Conservation (phyloP, 768 basidiomycete species). For the Suillus lakei region DNA sequence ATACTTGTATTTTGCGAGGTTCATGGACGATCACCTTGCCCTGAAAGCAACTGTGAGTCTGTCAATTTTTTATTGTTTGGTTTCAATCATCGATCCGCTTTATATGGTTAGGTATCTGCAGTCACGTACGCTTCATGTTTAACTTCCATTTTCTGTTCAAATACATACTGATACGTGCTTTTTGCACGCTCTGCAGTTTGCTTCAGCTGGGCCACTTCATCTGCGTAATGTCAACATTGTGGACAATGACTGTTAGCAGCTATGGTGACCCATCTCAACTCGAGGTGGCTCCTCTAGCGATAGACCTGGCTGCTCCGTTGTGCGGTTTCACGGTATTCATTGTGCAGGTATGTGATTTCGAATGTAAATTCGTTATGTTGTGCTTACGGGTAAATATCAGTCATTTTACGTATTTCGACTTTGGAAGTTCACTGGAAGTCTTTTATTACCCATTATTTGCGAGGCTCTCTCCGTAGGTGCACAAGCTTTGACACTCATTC, state of each 20-base stretch:
- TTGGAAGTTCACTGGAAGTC: not conserved
- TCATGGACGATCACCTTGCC: constrained; percentile 7
- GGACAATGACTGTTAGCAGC: constrained; percentile 4
- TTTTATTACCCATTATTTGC: constrained; percentile 3
- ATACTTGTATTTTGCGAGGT: constrained; percentile 17
- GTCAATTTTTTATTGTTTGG: too few species aligned
- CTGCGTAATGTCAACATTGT: not conserved
- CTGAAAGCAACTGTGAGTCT: constrained; percentile 7
- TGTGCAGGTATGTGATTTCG: constrained; percentile 2
- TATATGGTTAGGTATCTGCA: not conserved
- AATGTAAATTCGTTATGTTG: not conserved
- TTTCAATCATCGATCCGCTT: not conserved
- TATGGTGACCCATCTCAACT: not conserved
- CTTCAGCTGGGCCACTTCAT: constrained; percentile 4
- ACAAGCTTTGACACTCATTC: not conserved
- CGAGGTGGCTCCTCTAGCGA: not conserved
- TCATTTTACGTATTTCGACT: constrained; percentile 8
- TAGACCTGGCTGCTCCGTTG: not conserved
- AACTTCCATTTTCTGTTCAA: too few species aligned
- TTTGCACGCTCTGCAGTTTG: not conserved
- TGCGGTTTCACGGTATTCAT: not conserved
- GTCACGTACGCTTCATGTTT: constrained; percentile 1
- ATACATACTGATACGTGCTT: too few species aligned
- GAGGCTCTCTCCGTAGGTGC: not conserved
- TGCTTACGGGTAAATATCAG: not conserved